These are phyloP conservation scores for Beauveria medogensis DNA, from an alignment of 2,329 filamentous ascomycete species.

Conservation along the genomic window DNA sequence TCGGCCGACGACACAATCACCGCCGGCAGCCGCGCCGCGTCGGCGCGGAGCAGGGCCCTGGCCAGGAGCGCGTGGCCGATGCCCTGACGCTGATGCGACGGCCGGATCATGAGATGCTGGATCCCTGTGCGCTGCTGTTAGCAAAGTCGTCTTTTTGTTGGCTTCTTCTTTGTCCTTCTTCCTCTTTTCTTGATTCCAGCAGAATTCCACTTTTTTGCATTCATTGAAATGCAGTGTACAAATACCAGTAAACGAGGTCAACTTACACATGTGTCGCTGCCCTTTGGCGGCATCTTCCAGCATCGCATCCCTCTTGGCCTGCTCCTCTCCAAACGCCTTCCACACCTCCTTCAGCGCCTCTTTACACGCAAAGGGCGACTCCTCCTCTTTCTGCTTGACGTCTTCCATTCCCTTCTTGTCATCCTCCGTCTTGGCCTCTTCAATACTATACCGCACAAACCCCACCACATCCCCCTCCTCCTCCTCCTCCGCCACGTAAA, in stretches of 20 bases:
- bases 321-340: slow-evolving; percentile 14
- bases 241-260: too few species aligned
- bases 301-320: slow-evolving; percentile 16
- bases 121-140: slow-evolving; percentile 12
- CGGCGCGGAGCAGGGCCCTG: slow-evolving; percentile 8
- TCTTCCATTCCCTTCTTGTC: neutral
- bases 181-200: too few species aligned
- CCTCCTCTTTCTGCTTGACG: neutral
- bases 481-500: slow-evolving; percentile 12
- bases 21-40: slow-evolving; percentile 10
- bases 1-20: slow-evolving; percentile 18
- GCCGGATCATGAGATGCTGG: slow-evolving; percentile 18
- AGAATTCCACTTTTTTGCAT: neutral
- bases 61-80: slow-evolving; percentile 14
- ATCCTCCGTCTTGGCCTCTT: slow-evolving; percentile 3
- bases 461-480: slow-evolving; percentile 9
- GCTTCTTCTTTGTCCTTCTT: neutral
- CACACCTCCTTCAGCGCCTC: slow-evolving; percentile 16
- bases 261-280: slow-evolving; percentile 15
- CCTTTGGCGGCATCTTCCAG: slow-evolving; percentile 14
- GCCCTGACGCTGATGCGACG: slow-evolving; percentile 16
- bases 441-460: slow-evolving; percentile 12
- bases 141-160: neutral
- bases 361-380: slow-evolving; percentile 13
- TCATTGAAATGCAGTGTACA: neutral